These are phyloP conservation scores for Leptodontidium sp. DNA, from an alignment of 2,329 filamentous ascomycete species.

Conservation along the genomic window DNA sequence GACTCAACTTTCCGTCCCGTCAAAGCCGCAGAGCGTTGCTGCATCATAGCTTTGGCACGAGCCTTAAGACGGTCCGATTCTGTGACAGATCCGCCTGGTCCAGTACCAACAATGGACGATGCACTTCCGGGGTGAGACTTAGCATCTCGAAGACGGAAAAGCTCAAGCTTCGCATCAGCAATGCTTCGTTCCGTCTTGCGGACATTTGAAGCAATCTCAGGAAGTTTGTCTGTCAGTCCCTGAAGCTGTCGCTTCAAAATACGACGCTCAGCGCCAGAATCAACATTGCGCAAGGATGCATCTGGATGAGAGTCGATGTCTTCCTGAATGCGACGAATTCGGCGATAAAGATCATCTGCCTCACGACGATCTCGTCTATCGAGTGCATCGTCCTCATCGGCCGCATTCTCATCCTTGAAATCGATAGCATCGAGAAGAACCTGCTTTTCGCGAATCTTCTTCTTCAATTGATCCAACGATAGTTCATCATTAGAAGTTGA, in stretches of 20 bases:
- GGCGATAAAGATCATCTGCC: slow-evolving; percentile 91
- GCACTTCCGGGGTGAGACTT: slow-evolving; percentile 88
- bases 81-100: slow-evolving; percentile 87
- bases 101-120: slow-evolving; percentile 86
- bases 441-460: slow-evolving; percentile 94
- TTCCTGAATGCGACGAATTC: slow-evolving; percentile 89
- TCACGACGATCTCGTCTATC: slow-evolving; percentile 91
- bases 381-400: slow-evolving; percentile 90
- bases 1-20: slow-evolving; percentile 81
- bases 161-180: slow-evolving; percentile 86
- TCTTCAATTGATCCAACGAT: slow-evolving; percentile 85
- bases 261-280: slow-evolving; percentile 88
- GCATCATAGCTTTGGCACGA: slow-evolving; percentile 97
- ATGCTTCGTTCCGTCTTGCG: slow-evolving; percentile 91
- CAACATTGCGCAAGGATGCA: slow-evolving; percentile 71
- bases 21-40: slow-evolving; percentile 91
- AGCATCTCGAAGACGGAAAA: slow-evolving; percentile 92
- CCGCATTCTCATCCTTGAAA: slow-evolving; percentile 88
- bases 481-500: slow-evolving; percentile 80
- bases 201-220: slow-evolving; percentile 90
- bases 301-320: slow-evolving; percentile 94
- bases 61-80: slow-evolving; percentile 96
- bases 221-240: slow-evolving; percentile 85
- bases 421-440: slow-evolving; percentile 95
- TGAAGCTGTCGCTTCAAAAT: slow-evolving; percentile 90